Conservation (phyloP, 495 filamentous ascomycete species). For the Neurospora sp. region DNA sequence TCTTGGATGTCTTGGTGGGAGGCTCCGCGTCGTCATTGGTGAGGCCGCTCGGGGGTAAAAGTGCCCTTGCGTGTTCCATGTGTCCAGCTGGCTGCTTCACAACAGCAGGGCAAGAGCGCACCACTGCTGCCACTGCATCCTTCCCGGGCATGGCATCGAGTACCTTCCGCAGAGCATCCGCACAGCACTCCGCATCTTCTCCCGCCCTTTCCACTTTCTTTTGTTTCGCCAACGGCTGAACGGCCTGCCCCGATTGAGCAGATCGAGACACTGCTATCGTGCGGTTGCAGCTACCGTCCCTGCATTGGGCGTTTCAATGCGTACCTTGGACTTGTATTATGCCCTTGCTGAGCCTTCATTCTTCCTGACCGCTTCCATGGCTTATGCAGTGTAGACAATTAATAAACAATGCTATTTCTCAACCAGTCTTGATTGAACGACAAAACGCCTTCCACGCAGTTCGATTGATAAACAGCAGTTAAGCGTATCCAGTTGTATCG, state of each 20-base stretch:
- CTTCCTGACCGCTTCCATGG: not conserved
- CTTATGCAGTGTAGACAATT: not conserved
- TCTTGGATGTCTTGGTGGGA: not conserved
- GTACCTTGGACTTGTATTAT: not conserved
- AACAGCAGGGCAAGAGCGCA: not conserved
- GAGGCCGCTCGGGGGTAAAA: not conserved
- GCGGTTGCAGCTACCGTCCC: not conserved
- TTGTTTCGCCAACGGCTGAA: not conserved
- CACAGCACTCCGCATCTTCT: not conserved
- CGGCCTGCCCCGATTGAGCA: not conserved
- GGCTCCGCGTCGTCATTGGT: not conserved
- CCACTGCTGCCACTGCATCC: not conserved
- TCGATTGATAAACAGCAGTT: not conserved
- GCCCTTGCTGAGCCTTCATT: not conserved
- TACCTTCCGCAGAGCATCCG: not conserved
- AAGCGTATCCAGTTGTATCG: not conserved
- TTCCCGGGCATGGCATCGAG: not conserved
- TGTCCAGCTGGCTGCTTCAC: not conserved
- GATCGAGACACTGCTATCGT: not conserved
- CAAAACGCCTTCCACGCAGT: not conserved
- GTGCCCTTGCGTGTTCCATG: not conserved
- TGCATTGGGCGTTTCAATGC: not conserved
- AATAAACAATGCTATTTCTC: not conserved
- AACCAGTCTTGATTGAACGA: no score
- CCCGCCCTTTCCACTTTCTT: not conserved